Evolutionary conservation across 176 grass and related monocot species (phyloP).

Genomic region (Typha latifolia): DNA sequence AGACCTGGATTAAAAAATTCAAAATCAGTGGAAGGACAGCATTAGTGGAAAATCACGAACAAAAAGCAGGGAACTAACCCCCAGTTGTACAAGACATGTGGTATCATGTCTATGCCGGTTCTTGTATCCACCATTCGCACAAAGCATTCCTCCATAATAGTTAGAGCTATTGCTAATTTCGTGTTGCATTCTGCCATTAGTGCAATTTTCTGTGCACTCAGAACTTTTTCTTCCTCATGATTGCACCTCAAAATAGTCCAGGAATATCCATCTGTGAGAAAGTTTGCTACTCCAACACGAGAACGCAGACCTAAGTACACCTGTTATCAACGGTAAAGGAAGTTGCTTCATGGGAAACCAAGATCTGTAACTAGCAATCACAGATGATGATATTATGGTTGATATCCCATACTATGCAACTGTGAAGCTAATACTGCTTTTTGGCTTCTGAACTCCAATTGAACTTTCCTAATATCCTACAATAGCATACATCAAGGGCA

Average conservation of each 20-base stretch:
- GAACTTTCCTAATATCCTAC: too few species aligned
- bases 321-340: conserved; percentile 35
- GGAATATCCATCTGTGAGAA: conserved; percentile 62
- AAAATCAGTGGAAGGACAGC: conserved; percentile 1
- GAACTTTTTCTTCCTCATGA: conserved; percentile 50
- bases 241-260: conserved; percentile 79
- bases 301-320: conserved; percentile 48
- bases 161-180: conserved; percentile 81
- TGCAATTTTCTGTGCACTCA: conserved; percentile 52
- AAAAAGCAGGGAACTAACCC: conserved; percentile 33
- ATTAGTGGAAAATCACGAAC: background rate
- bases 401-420: too few species aligned
- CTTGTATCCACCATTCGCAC: conserved; percentile 71
- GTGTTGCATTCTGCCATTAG: conserved; percentile 61
- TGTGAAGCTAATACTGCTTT: too few species aligned
- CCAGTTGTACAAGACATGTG: conserved; percentile 81
- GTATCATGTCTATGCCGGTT: conserved; percentile 88
- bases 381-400: too few species aligned
- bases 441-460: too few species aligned
- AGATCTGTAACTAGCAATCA: conserved; percentile 4
- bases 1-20: conserved; percentile 26
- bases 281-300: conserved; percentile 49
- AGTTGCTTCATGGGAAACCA: conserved; percentile 17
- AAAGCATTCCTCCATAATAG: conserved; percentile 94
- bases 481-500: too few species aligned